Evolutionary conservation across 2,329 filamentous ascomycete species (phyloP), one percentile per base, ranked within the genome.

Genomic region (Zalaria obscura): DNA sequence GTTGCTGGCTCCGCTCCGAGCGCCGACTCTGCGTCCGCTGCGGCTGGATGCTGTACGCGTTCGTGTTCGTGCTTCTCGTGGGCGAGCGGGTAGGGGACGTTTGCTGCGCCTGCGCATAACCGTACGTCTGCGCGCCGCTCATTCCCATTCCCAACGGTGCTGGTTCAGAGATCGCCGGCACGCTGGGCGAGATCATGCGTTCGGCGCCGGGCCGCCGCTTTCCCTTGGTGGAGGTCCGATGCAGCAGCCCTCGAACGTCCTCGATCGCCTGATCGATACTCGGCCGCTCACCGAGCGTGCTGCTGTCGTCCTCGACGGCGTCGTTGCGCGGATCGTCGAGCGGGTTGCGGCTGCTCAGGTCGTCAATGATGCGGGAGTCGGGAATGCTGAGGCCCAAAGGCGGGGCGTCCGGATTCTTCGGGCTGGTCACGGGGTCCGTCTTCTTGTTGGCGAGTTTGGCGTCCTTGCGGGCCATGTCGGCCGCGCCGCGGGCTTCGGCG

Each of bases 401-500:
- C 40, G 64, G 59, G 7, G 50, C 55, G 25, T 53, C 50, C 10
- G 52, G 55, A 10, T 38, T 38, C 4, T 44, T 36, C 7, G 41
- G 41, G 33, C 36, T 38, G 38, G 40, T 4, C 29, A 7, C n/a
- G 7, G 29, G 29, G 7, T 32, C 7, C 27, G 50, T 50, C 36
- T 55, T 58, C 40, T 50, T 51, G 5, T 36, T 48, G 3, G 83
- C 80, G 4, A 83, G 66, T 40, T 66, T 68, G 4, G 69, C 75
- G 10, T 54, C 50, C 28, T 59, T 55, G 11, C 50, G 51, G 1
- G 68, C 67, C 43, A 73, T 65, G 1, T 67, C 67, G 29, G 74
- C 71, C 40, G 73, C 69, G 36, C 83, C 76, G 3, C 51, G 55
- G 41, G 78, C 77, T 31, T 70, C 64, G 27, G 69, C 63, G 4